Conservation (phyloP, 2,329 filamentous ascomycete genomes). For the Kalmusia sp. region DNA sequence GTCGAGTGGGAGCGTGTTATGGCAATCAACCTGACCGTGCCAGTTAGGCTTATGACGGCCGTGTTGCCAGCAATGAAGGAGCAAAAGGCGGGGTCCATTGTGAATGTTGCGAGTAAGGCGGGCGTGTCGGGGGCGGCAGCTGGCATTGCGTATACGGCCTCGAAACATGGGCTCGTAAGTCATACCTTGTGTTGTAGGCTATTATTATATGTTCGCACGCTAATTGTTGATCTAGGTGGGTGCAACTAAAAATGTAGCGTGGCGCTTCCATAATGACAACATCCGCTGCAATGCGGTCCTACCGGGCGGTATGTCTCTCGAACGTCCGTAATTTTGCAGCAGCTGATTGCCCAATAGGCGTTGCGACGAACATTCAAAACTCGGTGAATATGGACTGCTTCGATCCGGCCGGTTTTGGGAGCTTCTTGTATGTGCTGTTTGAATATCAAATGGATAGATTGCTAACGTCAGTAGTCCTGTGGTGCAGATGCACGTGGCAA, state of each 20-base stretch:
- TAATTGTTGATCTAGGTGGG: conserved; percentile 40
- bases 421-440: conserved; percentile 26
- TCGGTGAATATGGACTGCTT: conserved; percentile 32
- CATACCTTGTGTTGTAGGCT: not conserved
- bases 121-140: conserved; percentile 48
- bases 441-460: not conserved
- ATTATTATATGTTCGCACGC: not conserved
- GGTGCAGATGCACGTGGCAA: conserved; percentile 31
- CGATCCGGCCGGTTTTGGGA: conserved; percentile 26
- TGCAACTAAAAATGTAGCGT: conserved; percentile 57
- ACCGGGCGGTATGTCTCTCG: conserved; percentile 43
- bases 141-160: conserved; percentile 56
- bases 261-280: conserved; percentile 53
- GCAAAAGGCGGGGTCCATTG: conserved; percentile 49
- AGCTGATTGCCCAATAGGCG: not conserved
- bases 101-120: conserved; percentile 48
- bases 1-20: conserved; percentile 51
- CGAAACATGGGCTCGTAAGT: conserved; percentile 53
- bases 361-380: conserved; percentile 25
- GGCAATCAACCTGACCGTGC: conserved; percentile 53
- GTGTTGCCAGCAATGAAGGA: conserved; percentile 52
- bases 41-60: conserved; percentile 54
- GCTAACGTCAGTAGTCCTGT: conserved; percentile 22
- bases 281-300: conserved; percentile 57
- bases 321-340: no score